Evolutionary conservation across 2,329 filamentous ascomycete species (phyloP), one percentile per base, ranked within the genome.

Genomic region (Ophiostoma himal-ulmi): DNA sequence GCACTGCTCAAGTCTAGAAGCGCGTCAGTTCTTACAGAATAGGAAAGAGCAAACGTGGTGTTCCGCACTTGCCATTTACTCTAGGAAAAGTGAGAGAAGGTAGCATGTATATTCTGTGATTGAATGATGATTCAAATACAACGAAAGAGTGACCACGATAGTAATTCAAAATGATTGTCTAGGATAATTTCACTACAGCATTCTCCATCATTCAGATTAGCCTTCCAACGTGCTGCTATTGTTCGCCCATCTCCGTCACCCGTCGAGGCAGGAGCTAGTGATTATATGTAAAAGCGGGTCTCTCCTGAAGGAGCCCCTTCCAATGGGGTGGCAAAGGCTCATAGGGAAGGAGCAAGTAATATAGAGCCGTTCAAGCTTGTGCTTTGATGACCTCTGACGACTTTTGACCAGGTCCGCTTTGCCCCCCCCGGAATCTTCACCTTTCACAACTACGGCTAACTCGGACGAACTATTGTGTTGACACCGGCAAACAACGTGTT

Each of bases 231-330:
- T 30, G n/a, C 22, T 26, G n/a, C 52, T 10, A 26, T 57, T 5
- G 52, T 13, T 57, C 52, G 30, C 57, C 30, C 57, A 34, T 62
- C 57, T 36, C 57, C 57, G 57, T 10, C 52, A 26, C n/a, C 52
- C 52, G 26, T 62, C 22, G 5, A 62, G 11, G 13, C 26, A 62
- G 11, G 57, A 62, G 57, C 26, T 26, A 60, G 34, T 37, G 20
- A 14, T 65, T 37, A 39, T 4, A 48, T 48, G 17, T 34, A 65
- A n/a, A 65, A 67, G 64, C 30, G 64, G 64, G 64, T 44, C 64
- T 67, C 64, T 67, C 64, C 64, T 67, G 64, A 67, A 66, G 11
- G 34, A 65, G 64, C 64, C 64, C 64, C 62, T 66, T 66, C 62
- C 62, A 22, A 41, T 37, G 34, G 26, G n/a, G 64, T 44, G 64